Conservation (phyloP, 768 basidiomycete genomes). For the Auricularia sp. region DNA sequence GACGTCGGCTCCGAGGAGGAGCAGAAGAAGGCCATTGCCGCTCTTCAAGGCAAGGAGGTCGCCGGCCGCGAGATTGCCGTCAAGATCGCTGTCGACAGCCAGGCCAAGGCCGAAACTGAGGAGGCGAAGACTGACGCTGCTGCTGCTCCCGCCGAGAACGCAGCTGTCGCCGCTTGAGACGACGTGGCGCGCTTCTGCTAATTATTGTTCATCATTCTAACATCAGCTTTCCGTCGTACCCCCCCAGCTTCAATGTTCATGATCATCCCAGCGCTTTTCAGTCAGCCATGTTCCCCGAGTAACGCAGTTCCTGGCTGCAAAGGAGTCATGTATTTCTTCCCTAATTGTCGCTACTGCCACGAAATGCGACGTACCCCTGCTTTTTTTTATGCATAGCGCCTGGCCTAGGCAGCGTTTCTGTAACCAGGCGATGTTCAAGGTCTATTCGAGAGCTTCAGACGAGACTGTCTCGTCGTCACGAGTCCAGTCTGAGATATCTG, state of each 20-base stretch:
- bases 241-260: constrained; percentile 1
- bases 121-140: constrained; percentile 16
- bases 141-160: constrained; percentile 10
- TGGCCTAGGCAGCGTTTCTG: no score
- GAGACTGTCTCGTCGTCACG: no score
- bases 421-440: no score
- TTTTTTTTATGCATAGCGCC: background rate
- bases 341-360: background rate
- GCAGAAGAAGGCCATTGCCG: constrained; percentile 84
- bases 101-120: constrained; percentile 44
- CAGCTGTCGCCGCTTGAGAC: constrained; percentile 9
- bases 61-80: constrained; percentile 80
- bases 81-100: constrained; percentile 88
- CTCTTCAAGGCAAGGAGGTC: constrained; percentile 79
- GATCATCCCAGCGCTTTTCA: background rate
- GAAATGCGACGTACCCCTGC: background rate
- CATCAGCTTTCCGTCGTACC: constrained; percentile 7
- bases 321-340: background rate
- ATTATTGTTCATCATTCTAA: constrained; percentile 7
- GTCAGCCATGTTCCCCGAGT: background rate
- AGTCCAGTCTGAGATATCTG: no score
- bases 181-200: background rate
- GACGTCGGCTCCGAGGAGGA: constrained; percentile 83
- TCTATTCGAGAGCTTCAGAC: no score
- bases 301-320: background rate